phyloP scores from a whole-genome alignment of 2,329 filamentous ascomycete species.

The Chaetothyriales sp. region DNA sequence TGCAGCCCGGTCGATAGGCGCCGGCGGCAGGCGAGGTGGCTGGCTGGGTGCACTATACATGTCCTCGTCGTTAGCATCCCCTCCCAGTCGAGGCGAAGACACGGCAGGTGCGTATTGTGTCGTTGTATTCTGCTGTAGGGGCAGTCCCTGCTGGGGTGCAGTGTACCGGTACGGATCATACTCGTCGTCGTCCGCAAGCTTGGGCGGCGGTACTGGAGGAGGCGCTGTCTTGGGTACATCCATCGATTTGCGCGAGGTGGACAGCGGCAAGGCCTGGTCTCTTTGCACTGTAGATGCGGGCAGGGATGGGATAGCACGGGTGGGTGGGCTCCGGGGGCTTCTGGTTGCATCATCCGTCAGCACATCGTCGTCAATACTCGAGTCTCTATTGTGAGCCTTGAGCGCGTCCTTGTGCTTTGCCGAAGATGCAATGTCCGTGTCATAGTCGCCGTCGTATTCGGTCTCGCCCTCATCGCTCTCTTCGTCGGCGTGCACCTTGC shows the following conservation, averaged over 20 bases:
- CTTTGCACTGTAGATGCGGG: constrained; percentile 42
- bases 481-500: constrained; percentile 28
- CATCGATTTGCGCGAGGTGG: constrained; percentile 46
- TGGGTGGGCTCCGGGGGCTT: constrained; percentile 28
- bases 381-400: constrained; percentile 63
- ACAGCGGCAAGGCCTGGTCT: constrained; percentile 49
- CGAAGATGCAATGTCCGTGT: constrained; percentile 90
- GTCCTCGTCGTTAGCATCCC: constrained; percentile 29
- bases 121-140: constrained; percentile 17
- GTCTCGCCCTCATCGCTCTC: constrained; percentile 67
- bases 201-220: constrained; percentile 41
- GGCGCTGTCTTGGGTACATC: constrained; percentile 58
- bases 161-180: constrained; percentile 39
- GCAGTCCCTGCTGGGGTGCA: constrained; percentile 21
- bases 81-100: constrained; percentile 2
- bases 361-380: constrained; percentile 54
- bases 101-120: not conserved
- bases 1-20: constrained; percentile 25
- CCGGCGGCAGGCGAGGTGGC: constrained; percentile 29
- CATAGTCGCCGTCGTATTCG: constrained; percentile 95
- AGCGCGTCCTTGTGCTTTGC: constrained; percentile 88
- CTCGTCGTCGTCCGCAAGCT: constrained; percentile 37
- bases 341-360: constrained; percentile 40
- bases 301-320: constrained; percentile 37
- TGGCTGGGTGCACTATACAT: constrained; percentile 31